Conservation (phyloP, 2,329 filamentous ascomycete genomes). For the Fulvia fulva region DNA sequence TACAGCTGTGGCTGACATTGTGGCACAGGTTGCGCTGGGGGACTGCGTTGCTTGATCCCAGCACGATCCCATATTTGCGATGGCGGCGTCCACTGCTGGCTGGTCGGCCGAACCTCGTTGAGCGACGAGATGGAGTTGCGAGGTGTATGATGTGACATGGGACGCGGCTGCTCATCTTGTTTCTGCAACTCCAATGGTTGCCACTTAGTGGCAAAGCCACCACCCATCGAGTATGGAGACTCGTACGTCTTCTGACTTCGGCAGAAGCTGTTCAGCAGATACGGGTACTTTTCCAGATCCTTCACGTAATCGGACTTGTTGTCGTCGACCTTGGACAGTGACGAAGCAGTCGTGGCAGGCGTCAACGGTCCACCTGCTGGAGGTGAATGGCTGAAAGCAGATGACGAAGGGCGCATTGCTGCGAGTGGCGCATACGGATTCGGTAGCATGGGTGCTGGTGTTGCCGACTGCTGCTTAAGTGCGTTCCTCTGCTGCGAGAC, state of each 20-base stretch:
- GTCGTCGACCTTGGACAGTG: slow-evolving; percentile 19
- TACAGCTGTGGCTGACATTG: slow-evolving; percentile 16
- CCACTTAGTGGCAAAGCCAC: slow-evolving; percentile 41
- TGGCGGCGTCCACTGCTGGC: slow-evolving; percentile 36
- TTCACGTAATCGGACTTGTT: slow-evolving; percentile 38
- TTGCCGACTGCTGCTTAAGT: slow-evolving; percentile 19
- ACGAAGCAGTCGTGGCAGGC: slow-evolving; percentile 32
- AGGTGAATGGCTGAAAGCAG: slow-evolving; percentile 30
- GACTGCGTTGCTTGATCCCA: slow-evolving; percentile 21
- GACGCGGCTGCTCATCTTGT: slow-evolving; percentile 12
- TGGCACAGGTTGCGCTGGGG: slow-evolving; percentile 12
- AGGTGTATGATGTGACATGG: slow-evolving; percentile 22
- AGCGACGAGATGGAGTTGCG: slow-evolving; percentile 24
- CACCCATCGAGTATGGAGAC: slow-evolving; percentile 44
- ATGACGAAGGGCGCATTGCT: slow-evolving; percentile 23
- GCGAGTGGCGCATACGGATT: slow-evolving; percentile 23
- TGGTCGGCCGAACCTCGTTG: slow-evolving; percentile 13
- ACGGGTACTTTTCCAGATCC: slow-evolving; percentile 44
- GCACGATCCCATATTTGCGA: slow-evolving; percentile 30
- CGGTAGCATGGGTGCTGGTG: slow-evolving; percentile 15
- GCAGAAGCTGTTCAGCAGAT: slow-evolving; percentile 44
- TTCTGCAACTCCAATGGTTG: slow-evolving; percentile 29
- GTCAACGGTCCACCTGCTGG: slow-evolving; percentile 30
- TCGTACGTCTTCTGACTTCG: slow-evolving; percentile 45
- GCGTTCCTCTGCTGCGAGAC: slow-evolving; percentile 24